Percentiles rank a stretch among this genome's conserved stretches.
These are phyloP conservation scores for Sungouiozyma intestinalis DNA, from an alignment of 805 yeast genomes.

Conservation along the genomic window DNA sequence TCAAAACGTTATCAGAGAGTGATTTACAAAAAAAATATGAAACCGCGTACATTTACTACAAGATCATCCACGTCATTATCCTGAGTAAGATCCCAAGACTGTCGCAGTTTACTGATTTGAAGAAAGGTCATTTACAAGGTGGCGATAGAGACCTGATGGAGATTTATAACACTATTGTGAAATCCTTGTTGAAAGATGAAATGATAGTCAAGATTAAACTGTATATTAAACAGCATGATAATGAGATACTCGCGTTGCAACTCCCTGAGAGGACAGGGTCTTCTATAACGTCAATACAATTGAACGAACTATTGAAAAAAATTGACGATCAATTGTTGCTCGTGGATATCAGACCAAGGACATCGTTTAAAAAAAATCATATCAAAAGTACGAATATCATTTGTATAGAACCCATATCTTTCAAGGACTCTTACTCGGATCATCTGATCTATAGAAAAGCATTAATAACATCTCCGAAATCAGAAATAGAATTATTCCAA, in stretches of 20 bases:
- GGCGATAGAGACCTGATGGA: conserved; percentile 21
- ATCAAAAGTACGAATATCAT: conserved; percentile 48
- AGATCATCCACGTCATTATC: conserved; percentile 23
- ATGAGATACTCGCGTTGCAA: background rate
- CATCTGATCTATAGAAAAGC: conserved; percentile 58
- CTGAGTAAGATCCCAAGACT: conserved; percentile 22
- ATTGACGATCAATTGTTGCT: conserved; percentile 34
- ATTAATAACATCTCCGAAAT: conserved; percentile 42
- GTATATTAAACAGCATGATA: conserved; percentile 4
- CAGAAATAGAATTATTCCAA: conserved; percentile 45
- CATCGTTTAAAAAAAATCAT: conserved; percentile 53
- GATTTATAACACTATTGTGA: conserved; percentile 25
- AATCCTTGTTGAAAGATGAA: conserved; percentile 22
- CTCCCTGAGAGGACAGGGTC: conserved; percentile 7
- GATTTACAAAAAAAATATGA: conserved; percentile 16
- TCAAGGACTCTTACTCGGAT: conserved; percentile 43
- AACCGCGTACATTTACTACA: conserved; percentile 28
- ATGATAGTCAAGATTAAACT: conserved; percentile 19
- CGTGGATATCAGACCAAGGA: conserved; percentile 59
- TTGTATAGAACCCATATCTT: conserved; percentile 65
- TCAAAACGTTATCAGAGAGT: background rate
- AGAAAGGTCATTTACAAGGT: conserved; percentile 3
- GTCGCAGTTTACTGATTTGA: conserved; percentile 16
- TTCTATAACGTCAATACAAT: conserved; percentile 5
- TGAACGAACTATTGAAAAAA: conserved; percentile 11